Evolutionary conservation across 371 early-diverging fungal species (phyloP).

Genomic region (Chytridium lagenaria): DNA sequence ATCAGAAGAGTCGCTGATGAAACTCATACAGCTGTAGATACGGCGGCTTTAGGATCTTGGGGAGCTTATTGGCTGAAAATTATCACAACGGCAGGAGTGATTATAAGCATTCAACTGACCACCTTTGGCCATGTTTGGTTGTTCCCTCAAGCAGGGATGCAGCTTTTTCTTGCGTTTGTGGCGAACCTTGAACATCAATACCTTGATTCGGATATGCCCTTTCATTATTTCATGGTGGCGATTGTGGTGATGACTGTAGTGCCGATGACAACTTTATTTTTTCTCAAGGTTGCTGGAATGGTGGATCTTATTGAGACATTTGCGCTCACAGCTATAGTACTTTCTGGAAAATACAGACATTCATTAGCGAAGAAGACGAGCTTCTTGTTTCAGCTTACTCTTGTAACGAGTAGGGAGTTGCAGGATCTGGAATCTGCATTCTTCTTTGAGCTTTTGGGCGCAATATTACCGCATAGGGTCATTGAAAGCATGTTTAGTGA

Average conservation of each 20-base stretch:
- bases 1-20: too few relatives aligned
- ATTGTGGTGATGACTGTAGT: neutral
- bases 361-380: neutral
- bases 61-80: neutral
- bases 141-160: neutral
- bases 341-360: neutral
- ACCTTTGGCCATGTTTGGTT: neutral
- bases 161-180: neutral
- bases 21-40: too few relatives aligned
- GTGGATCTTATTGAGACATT: neutral
- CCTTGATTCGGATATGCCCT: neutral
- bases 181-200: neutral
- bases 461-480: neutral
- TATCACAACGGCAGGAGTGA: neutral
- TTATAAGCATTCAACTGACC: neutral
- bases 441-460: neutral
- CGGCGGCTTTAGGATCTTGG: too few relatives aligned
- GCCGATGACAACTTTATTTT: neutral
- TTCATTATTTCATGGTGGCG: neutral
- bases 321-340: neutral
- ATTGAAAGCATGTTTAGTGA: neutral
- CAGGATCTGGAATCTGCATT: constrained; percentile 8
- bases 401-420: neutral
- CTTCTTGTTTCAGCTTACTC: neutral
- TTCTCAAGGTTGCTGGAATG: neutral